A percentile compares a stretch with the other conserved stretches of the same genome.
Conservation (phyloP, 768 basidiomycete species). For the Mycena venus region DNA sequence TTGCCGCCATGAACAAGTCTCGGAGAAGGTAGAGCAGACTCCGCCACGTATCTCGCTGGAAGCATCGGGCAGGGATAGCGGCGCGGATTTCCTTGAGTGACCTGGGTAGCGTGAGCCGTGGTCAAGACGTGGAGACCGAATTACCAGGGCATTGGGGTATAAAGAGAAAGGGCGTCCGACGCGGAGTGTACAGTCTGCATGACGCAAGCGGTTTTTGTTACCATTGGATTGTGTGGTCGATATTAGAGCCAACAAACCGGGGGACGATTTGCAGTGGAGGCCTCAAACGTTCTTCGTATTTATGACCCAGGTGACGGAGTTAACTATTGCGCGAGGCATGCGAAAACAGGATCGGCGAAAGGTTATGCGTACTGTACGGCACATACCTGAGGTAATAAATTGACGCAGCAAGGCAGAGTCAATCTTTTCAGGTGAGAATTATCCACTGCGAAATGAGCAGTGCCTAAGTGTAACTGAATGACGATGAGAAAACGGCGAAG, state of each 20-base stretch:
- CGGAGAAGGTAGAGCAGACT: slow-evolving; percentile 59
- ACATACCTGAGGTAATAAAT: slow-evolving; percentile 9
- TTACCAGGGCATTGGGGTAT: slow-evolving; percentile 24
- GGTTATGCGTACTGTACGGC: slow-evolving; percentile 1
- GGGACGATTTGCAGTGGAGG: neutral
- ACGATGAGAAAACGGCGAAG: neutral
- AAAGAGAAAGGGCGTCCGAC: neutral
- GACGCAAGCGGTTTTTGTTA: neutral
- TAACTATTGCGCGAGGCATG: slow-evolving; percentile 5
- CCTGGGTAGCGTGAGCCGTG: slow-evolving; percentile 42
- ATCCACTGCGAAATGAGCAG: neutral
- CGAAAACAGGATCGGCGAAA: slow-evolving; percentile 25
- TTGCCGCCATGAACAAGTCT: slow-evolving; percentile 59
- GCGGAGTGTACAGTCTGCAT: no score
- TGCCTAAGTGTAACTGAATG: neutral
- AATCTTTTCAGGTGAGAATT: neutral
- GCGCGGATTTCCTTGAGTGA: slow-evolving; percentile 63
- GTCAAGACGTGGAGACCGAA: neutral
- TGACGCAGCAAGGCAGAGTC: neutral
- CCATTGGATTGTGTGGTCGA: neutral
- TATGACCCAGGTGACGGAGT: neutral
- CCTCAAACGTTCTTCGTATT: neutral
- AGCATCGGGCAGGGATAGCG: slow-evolving; percentile 61
- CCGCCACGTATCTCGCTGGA: slow-evolving; percentile 56
- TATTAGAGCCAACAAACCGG: neutral